These are phyloP conservation scores for Russula brevipes DNA, from an alignment of 768 basidiomycete genomes.

Conservation along the genomic window DNA sequence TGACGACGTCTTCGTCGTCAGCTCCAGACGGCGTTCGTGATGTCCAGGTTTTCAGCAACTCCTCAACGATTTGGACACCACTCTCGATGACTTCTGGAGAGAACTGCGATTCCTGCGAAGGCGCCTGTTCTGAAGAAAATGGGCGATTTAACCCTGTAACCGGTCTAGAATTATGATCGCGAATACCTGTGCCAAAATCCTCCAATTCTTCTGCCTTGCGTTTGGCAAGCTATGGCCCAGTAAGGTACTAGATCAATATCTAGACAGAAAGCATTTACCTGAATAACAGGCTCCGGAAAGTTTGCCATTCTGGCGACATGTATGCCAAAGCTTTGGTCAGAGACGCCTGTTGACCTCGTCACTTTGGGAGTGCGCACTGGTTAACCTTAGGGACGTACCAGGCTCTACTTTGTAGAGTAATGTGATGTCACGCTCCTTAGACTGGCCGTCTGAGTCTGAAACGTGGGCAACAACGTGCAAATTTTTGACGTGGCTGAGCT, in stretches of 20 bases:
- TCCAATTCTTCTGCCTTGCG: slow-evolving; percentile 89
- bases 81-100: slow-evolving; percentile 61
- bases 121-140: slow-evolving; percentile 27
- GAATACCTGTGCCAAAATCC: slow-evolving; percentile 60
- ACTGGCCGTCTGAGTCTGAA: slow-evolving; percentile 40
- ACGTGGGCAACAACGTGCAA: slow-evolving; percentile 95
- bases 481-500: slow-evolving; percentile 84
- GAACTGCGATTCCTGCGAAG: slow-evolving; percentile 40
- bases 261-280: slow-evolving; percentile 41
- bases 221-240: slow-evolving; percentile 63
- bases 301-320: slow-evolving; percentile 97
- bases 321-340: slow-evolving; percentile 97
- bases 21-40: slow-evolving; percentile 31
- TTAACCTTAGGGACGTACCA: slow-evolving; percentile 43
- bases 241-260: not conserved
- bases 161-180: not conserved
- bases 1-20: slow-evolving; percentile 44
- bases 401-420: slow-evolving; percentile 70
- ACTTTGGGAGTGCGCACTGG: not conserved
- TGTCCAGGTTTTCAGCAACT: slow-evolving; percentile 69
- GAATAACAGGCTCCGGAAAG: slow-evolving; percentile 92
- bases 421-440: slow-evolving; percentile 69
- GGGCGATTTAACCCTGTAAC: not conserved
- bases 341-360: slow-evolving; percentile 55
- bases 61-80: slow-evolving; percentile 76